These are phyloP conservation scores for Polygonum maritimum DNA, from an alignment of 148 eudicot species.

Conservation along the genomic window DNA sequence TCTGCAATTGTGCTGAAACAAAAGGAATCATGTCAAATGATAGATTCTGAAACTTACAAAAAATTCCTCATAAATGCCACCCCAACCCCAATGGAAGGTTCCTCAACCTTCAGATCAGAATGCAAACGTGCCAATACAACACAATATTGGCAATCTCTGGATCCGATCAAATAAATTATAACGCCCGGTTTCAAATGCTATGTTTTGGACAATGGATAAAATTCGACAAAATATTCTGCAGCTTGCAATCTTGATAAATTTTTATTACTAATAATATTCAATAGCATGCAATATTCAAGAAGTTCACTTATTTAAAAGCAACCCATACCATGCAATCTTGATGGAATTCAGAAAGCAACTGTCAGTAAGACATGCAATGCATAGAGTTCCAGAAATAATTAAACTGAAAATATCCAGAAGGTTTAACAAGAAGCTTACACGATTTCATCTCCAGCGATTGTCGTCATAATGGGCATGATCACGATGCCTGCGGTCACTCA, in stretches of 20 bases:
- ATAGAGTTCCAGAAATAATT: not conserved
- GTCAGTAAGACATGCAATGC: not conserved
- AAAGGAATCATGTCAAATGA: not conserved
- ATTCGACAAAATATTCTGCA: not conserved
- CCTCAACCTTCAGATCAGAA: no score
- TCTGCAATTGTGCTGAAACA: not conserved
- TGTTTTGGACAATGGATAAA: not conserved
- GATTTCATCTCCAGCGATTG: slow-evolving; percentile 17
- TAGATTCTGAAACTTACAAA: no score
- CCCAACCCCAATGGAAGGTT: no score
- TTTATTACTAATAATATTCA: no score
- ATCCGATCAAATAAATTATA: not conserved
- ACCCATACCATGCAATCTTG: not conserved
- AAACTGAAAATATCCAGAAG: not conserved
- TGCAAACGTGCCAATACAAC: not conserved
- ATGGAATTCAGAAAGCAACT: not conserved
- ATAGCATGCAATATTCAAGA: no score
- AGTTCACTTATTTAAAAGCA: no score
- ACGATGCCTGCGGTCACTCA: slow-evolving; percentile 25
- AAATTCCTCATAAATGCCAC: no score
- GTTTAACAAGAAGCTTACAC: not conserved
- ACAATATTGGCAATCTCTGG: not conserved
- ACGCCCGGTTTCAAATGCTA: not conserved
- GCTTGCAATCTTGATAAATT: no score
- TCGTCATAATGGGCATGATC: slow-evolving; percentile 31